Conservation (phyloP, 2,329 filamentous ascomycete species). For the Fusarium phyllophilum region DNA sequence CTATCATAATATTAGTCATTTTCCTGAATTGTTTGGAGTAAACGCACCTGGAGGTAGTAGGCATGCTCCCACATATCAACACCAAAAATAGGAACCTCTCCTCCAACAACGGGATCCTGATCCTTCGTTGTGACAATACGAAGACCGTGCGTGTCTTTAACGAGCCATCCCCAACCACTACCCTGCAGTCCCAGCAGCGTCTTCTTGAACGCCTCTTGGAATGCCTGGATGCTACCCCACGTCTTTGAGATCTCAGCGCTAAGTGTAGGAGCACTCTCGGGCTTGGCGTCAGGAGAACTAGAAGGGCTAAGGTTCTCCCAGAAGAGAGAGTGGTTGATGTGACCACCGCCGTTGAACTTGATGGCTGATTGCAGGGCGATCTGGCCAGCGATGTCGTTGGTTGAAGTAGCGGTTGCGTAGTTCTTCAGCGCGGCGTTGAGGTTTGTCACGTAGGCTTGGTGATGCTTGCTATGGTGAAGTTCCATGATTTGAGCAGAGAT, state of each 20-base stretch:
- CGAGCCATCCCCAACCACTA: constrained; percentile 89
- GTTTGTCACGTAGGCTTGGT: constrained; percentile 81
- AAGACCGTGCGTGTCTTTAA: constrained; percentile 70
- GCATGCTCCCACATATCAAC: constrained; percentile 96
- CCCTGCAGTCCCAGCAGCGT: constrained; percentile 79
- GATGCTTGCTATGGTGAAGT: constrained; percentile 82
- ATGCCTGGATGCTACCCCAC: constrained; percentile 75
- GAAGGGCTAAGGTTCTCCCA: constrained; percentile 83
- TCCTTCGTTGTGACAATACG: constrained; percentile 85
- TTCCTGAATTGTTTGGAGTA: not conserved
- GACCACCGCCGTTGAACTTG: constrained; percentile 90
- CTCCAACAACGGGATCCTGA: constrained; percentile 77
- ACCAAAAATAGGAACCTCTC: constrained; percentile 76
- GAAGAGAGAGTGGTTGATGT: constrained; percentile 93
- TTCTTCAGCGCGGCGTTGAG: constrained; percentile 74
- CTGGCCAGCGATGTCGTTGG: constrained; percentile 70
- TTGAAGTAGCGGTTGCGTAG: constrained; percentile 65
- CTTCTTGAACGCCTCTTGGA: constrained; percentile 72
- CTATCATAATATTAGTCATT: constrained; percentile 52
- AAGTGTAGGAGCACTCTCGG: constrained; percentile 67
- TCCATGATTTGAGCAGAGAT: constrained; percentile 85
- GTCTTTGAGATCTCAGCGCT: constrained; percentile 68
- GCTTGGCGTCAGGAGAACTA: constrained; percentile 65
- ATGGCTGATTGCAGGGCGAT: constrained; percentile 76
- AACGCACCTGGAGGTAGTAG: constrained; percentile 81